Base-by-base conservation (phyloP, 2,329 filamentous ascomycete species). In the Aspergillus nomiae region DNA sequence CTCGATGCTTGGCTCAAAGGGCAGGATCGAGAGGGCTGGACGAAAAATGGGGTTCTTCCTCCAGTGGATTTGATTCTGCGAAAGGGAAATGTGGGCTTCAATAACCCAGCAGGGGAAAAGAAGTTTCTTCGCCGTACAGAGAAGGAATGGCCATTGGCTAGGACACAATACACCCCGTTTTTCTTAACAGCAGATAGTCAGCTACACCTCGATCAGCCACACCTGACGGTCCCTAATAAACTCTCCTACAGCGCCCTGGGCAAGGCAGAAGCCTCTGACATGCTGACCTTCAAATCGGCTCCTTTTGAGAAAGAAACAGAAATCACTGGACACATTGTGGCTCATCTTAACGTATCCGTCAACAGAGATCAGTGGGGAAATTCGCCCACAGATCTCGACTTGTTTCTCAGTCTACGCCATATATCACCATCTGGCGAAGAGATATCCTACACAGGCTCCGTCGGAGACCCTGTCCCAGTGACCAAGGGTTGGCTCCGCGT, bases 1-100 rank as follows among this genome's bases (percentile, higher is more conserved):
- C 76, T 91, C 0, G 86, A 90, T 61, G 88, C 88, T 0, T 92
- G 91, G 69, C 80, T 91, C 34, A 90, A 90, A 66, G 85, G 80
- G 1, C 80, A 90, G 0, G 89, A 91, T 67, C 76, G 78, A 0
- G 79, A 14, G 4, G 73, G 73, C 7, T 74, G 68, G 72, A 26
- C 45, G 6, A 64, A 57, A 11, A 38, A 55, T 2, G 86, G 87
- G 24, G 86, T 86, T 60, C 74, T 88, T 0, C 80, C 88, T 0
- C 80, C 85, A 0, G 87, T 91, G 1, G 83, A 81, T 55, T 70
- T 90, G 0, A 81, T 85, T 0, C 74, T 91, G 3, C 81, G 89
- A 3, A 88, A 88, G 71, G 88, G 89, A 4, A 82, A 90, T 57
- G 83, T 88, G 0, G 88, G 88, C 0, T 86, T 85, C 79, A 89